Evolutionary conservation across 2,329 filamentous ascomycete species (phyloP).

Genomic region (Boeremia exigua): DNA sequence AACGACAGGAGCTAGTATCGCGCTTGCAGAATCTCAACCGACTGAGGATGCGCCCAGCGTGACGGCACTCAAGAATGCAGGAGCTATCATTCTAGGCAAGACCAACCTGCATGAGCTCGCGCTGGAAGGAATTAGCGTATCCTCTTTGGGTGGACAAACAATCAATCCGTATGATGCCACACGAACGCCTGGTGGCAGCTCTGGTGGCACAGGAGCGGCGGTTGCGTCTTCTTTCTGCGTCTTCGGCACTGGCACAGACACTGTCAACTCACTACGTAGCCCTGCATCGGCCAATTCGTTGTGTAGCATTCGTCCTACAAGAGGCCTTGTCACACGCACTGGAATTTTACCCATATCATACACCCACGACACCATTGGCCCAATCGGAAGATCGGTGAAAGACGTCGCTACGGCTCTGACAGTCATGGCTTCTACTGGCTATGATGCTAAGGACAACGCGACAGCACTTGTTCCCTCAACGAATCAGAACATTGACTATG

Average conservation of each 20-base stretch:
- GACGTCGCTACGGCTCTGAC: conserved; percentile 60
- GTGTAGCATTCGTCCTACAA: conserved; percentile 65
- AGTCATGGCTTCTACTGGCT: conserved; percentile 60
- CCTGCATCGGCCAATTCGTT: conserved; percentile 67
- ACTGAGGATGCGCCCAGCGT: conserved; percentile 59
- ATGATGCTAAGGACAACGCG: conserved; percentile 59
- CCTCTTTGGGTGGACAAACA: conserved; percentile 68
- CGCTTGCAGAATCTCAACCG: conserved; percentile 57
- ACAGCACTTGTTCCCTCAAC: conserved; percentile 57
- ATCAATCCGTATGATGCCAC: conserved; percentile 69
- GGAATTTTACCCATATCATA: conserved; percentile 64
- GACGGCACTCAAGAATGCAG: conserved; percentile 55
- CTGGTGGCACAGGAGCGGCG: conserved; percentile 67
- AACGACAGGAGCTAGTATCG: conserved; percentile 63
- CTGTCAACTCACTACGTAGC: conserved; percentile 65
- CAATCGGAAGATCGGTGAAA: conserved; percentile 59
- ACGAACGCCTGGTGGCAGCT: conserved; percentile 70
- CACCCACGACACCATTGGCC: conserved; percentile 64
- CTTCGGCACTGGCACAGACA: conserved; percentile 65
- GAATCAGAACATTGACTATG: conserved; percentile 56
- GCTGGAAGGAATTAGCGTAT: conserved; percentile 67
- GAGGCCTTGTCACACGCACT: conserved; percentile 57
- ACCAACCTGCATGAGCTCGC: conserved; percentile 68
- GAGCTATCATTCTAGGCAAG: conserved; percentile 64
- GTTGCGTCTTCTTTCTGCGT: conserved; percentile 65